phyloP scores from a whole-genome alignment of 2,329 filamentous ascomycete species.

The Orbilia brochopaga region DNA sequence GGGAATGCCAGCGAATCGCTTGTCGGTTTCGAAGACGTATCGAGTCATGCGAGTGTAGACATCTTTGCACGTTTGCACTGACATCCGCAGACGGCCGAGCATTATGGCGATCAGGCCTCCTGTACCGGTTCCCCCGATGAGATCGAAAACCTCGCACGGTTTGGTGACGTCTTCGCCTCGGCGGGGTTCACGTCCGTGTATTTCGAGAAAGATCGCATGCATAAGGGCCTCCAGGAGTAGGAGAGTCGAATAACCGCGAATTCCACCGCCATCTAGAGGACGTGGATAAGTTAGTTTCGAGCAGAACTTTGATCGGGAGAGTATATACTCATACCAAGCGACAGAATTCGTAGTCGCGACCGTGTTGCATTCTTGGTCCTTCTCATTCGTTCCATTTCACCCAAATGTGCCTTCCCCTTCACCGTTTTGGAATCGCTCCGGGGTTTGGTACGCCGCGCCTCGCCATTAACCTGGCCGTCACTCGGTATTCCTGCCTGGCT shows the following conservation, averaged over 20 bases:
- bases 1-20: constrained; percentile 93
- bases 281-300: background rate
- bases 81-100: constrained; percentile 87
- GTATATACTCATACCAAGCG: constrained; percentile 20
- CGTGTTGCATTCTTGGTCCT: constrained; percentile 32
- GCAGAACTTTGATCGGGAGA: background rate
- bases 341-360: constrained; percentile 36
- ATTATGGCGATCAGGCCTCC: constrained; percentile 96
- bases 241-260: constrained; percentile 96
- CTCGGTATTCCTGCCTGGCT: constrained; percentile 22
- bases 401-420: constrained; percentile 27
- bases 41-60: constrained; percentile 94
- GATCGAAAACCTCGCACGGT: constrained; percentile 96
- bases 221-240: constrained; percentile 98
- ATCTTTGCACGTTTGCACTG: constrained; percentile 96
- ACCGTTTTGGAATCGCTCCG: constrained; percentile 30
- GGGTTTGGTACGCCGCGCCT: constrained; percentile 12
- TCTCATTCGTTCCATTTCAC: constrained; percentile 39
- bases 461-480: constrained; percentile 15
- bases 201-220: constrained; percentile 95
- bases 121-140: constrained; percentile 93
- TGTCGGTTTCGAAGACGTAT: constrained; percentile 96
- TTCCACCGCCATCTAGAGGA: constrained; percentile 80
- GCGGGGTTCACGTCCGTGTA: constrained; percentile 78
- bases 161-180: constrained; percentile 85